Evolutionary conservation across 768 basidiomycete species (phyloP), one percentile per base, ranked within the genome.

Genomic region (Termitomyces sp.): DNA sequence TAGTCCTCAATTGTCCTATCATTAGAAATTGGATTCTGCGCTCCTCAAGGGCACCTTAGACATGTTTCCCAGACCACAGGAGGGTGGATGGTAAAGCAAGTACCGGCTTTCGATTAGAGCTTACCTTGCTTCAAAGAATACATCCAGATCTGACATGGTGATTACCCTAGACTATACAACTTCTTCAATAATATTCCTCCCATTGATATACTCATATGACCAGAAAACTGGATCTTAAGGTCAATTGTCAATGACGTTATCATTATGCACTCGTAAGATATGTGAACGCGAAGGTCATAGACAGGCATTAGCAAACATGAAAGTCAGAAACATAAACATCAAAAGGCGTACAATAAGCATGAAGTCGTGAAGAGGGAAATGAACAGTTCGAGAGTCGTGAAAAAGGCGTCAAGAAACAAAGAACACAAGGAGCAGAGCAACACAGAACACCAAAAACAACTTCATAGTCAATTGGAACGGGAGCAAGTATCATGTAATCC

Each of bases 401-500:
- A 22, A 3, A 24, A 49, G n/a, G 48, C 28, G 9, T 18, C 18
- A 7, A 42, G 40, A 42, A 18, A 7, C 18, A 9, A 50, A 50
- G 49, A 50, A 33, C 32, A 33, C 8, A 8, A 50, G 32, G 24
- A 49, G 6, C 16, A 24, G 36, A 36, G n/a, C n/a, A n/a, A 36
- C 9, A 33, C 36, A 38, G 11, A 38, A 8, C 4, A 35, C n/a
- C n/a, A n/a, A 38, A 38, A 8, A 3, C 12, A 7, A 15, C 7
- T n/a, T n/a, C n/a, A n/a, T n/a, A 12, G 15, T 42, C 39, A 32
- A 32, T 55, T 48, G 39, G 18, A 16, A 45, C 53, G 20, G 12
- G 12, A 49, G 28, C 2, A 11, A 16, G 39, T n/a, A 32, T 28
- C 40, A 57, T 64, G 63, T 15, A 64, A 20, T 13, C 63, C 63